Evolutionary conservation across 129 eudicot species (phyloP), one percentile per base, ranked within the genome.

Genomic region (Pulicaria dysenterica): DNA sequence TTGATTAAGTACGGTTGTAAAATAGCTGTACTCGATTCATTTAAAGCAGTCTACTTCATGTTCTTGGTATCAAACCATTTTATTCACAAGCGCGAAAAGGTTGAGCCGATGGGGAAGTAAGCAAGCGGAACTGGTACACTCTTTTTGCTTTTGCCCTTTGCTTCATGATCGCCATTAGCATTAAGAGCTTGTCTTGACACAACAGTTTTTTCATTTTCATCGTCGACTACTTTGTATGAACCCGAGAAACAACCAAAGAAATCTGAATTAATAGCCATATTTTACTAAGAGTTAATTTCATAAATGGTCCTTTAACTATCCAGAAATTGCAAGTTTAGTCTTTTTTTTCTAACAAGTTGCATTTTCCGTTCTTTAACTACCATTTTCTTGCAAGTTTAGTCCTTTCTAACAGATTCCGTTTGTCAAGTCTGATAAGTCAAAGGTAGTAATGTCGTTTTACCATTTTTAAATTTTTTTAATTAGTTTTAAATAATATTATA

Each of bases 111-210:
- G 4, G 81, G 70, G 41, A 69, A 77, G 45, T 77, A 69, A 17
- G 81, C 76, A 60, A 69, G 40, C 8, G 48, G 75, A 40, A 77
- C 69, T 41, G 81, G 64, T 77, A 76, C 76, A 8, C 55, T 59
- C 50, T 68, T 77, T 49, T 24, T 48, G 5, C 70, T 13, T 46
- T 77, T 74, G 55, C 6, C 42, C 19, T 47, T 39, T 42, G 16
- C 47, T 39, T 59, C 12, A 4, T 69, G 69, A 19, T 67, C 62
- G 4, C 48, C 61, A 13, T 76, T 36, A 47, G 45, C 19, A 3
- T 55, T 55, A 6, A 31, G 48, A 49, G 19, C 49, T 57, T 67
- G 67, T 34, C 50, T 54, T 12, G 73, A 64, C 24, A 16, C 17
- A 11, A 2, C 50, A 31, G 6, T 15, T 17, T 43, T 64, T 31